Conservation (phyloP, 169 alveolate species). For the Cryptosporidium xiaoi region DNA sequence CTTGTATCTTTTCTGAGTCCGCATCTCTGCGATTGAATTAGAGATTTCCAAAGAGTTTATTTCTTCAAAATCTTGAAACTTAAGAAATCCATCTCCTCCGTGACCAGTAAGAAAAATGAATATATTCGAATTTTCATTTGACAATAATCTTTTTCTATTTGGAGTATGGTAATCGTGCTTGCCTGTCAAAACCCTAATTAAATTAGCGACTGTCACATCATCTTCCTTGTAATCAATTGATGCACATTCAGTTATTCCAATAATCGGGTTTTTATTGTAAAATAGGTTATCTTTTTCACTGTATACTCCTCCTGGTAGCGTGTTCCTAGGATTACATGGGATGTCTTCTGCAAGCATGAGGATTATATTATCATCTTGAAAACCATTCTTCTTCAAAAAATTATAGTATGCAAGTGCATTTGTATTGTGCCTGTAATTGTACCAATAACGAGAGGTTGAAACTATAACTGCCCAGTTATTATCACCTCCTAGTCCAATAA, state of each 20-base stretch:
- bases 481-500: not conserved
- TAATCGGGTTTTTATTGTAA: slow-evolving; percentile 60
- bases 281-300: slow-evolving; percentile 73
- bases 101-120: slow-evolving; percentile 85
- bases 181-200: slow-evolving; percentile 81
- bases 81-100: slow-evolving; percentile 86
- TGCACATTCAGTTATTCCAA: slow-evolving; percentile 77
- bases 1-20: slow-evolving; percentile 79
- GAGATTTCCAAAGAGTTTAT: slow-evolving; percentile 81
- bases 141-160: slow-evolving; percentile 77
- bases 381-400: slow-evolving; percentile 85
- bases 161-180: slow-evolving; percentile 78
- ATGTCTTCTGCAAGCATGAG: slow-evolving; percentile 86
- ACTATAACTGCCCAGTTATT: slow-evolving; percentile 86
- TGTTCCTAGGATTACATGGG: slow-evolving; percentile 87
- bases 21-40: slow-evolving; percentile 82
- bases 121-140: slow-evolving; percentile 81
- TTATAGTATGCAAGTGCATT: slow-evolving; percentile 88
- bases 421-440: slow-evolving; percentile 90
- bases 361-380: slow-evolving; percentile 87
- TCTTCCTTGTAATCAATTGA: slow-evolving; percentile 81
- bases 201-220: slow-evolving; percentile 81
- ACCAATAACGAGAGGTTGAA: slow-evolving; percentile 87
- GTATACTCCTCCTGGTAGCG: slow-evolving; percentile 84
- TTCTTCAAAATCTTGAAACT: slow-evolving; percentile 85